These are phyloP conservation scores for Lanmaoa pseudosensibilis DNA, from an alignment of 768 basidiomycete species.

Conservation along the genomic window DNA sequence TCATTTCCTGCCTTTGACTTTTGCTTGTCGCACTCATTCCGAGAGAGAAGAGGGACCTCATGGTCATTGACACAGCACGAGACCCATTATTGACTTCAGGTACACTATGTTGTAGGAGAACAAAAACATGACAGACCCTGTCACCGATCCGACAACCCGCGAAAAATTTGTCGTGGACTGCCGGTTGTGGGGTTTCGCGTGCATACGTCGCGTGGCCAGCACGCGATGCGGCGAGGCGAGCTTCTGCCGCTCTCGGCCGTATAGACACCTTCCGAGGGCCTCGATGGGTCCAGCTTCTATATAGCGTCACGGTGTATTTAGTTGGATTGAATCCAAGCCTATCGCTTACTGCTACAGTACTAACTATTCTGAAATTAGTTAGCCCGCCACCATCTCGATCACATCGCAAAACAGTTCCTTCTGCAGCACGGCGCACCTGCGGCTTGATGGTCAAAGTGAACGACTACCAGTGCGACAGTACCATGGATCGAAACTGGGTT, in stretches of 20 bases:
- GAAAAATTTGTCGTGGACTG: background rate
- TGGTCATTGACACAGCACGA: background rate
- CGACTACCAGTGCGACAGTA: background rate
- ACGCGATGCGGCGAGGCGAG: slow-evolving; percentile 7
- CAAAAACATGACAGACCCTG: background rate
- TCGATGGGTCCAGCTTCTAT: background rate
- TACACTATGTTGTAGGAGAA: too few species aligned
- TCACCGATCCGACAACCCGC: too few species aligned
- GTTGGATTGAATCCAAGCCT: background rate
- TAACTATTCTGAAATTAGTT: background rate
- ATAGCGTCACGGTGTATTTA: background rate
- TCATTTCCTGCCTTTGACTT: background rate
- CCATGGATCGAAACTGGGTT: background rate
- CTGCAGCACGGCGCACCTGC: background rate
- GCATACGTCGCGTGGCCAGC: slow-evolving; percentile 6
- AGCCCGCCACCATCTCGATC: background rate
- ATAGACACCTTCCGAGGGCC: background rate
- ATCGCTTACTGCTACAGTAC: background rate
- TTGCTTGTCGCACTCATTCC: background rate
- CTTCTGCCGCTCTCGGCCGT: background rate
- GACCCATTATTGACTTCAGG: background rate
- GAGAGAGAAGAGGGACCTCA: background rate
- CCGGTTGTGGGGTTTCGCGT: background rate
- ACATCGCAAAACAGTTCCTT: background rate
- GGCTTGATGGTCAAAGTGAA: background rate